These are phyloP conservation scores for Malassezia brasiliensis DNA, from an alignment of 1,284 basidiomycete species.

Conservation along the genomic window DNA sequence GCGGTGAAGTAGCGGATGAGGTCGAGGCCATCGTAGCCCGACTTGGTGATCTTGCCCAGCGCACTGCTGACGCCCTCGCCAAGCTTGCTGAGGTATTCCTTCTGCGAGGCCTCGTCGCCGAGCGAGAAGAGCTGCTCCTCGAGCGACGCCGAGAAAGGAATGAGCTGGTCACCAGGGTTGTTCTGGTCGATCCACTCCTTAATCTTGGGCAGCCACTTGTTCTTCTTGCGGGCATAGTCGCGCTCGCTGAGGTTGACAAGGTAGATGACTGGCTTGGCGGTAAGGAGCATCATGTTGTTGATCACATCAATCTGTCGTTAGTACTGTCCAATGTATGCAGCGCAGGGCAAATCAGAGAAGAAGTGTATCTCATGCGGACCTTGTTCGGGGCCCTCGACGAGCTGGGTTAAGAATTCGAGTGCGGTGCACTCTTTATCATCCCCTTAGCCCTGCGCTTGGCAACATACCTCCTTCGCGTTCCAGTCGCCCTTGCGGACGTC, in stretches of 20 bases:
- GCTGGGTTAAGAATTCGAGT: slow-evolving; percentile 64
- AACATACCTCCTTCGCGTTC: slow-evolving; percentile 88
- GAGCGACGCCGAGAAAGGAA: slow-evolving; percentile 92
- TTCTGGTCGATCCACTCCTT: slow-evolving; percentile 96
- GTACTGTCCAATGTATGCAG: neutral
- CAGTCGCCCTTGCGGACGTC: slow-evolving; percentile 91
- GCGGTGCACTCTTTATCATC: slow-evolving; percentile 67
- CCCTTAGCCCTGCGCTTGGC: slow-evolving; percentile 24
- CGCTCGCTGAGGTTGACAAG: slow-evolving; percentile 93
- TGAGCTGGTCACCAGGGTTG: slow-evolving; percentile 89
- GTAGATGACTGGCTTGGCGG: slow-evolving; percentile 95
- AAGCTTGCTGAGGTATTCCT: slow-evolving; percentile 35
- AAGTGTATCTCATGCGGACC: slow-evolving; percentile 38
- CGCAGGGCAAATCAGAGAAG: slow-evolving; percentile 23
- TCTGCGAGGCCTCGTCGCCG: slow-evolving; percentile 24
- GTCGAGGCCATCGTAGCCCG: slow-evolving; percentile 44
- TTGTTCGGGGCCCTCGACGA: slow-evolving; percentile 57
- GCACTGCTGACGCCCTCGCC: slow-evolving; percentile 41
- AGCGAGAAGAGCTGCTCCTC: slow-evolving; percentile 72
- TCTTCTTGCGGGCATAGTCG: slow-evolving; percentile 95
- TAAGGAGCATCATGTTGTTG: slow-evolving; percentile 80
- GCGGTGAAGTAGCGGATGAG: slow-evolving; percentile 64
- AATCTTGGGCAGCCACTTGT: slow-evolving; percentile 98
- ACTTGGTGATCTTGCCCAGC: slow-evolving; percentile 45
- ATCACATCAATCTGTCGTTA: slow-evolving; percentile 76